Evolutionary conservation across 1,284 basidiomycete species (phyloP).

Genomic region (Athelia sp.): DNA sequence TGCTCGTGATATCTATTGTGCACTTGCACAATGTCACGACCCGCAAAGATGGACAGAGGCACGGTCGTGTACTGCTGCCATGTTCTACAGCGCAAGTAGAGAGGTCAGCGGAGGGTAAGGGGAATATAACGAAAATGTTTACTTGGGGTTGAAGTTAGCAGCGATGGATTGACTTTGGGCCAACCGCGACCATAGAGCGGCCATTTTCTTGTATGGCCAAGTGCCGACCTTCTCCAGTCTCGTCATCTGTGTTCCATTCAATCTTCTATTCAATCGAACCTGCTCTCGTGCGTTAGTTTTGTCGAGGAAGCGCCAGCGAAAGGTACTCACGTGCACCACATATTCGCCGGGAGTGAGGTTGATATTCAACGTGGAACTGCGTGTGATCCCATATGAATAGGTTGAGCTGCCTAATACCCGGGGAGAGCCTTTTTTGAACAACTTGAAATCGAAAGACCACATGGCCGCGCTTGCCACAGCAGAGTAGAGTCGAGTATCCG

Average conservation of each 20-base stretch:
- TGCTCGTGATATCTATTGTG: background rate
- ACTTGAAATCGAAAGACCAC: conserved; percentile 42
- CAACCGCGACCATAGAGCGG: too few species aligned
- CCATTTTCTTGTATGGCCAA: too few species aligned
- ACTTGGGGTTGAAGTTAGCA: background rate
- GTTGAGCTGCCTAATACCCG: conserved; percentile 31
- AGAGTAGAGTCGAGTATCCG: conserved; percentile 41
- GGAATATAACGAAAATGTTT: too few species aligned
- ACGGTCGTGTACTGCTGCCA: background rate
- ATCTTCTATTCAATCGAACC: conserved; percentile 33
- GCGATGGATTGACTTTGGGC: background rate
- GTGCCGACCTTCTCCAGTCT: too few species aligned
- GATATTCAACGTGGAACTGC: conserved; percentile 37
- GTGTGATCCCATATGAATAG: conserved; percentile 22
- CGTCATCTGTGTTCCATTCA: conserved; percentile 9
- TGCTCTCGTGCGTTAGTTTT: conserved; percentile 10
- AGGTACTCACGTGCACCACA: conserved; percentile 41
- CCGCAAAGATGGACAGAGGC: background rate
- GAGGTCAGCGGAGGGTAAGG: background rate
- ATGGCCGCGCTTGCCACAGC: conserved; percentile 26
- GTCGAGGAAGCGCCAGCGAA: background rate
- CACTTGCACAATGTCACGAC: background rate
- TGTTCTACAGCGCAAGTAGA: background rate
- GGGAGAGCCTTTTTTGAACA: conserved; percentile 39
- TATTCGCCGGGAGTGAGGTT: conserved; percentile 45